These are phyloP conservation scores for Eucalyptus regnans DNA, from an alignment of 345 rosid genomes.

Conservation along the genomic window DNA sequence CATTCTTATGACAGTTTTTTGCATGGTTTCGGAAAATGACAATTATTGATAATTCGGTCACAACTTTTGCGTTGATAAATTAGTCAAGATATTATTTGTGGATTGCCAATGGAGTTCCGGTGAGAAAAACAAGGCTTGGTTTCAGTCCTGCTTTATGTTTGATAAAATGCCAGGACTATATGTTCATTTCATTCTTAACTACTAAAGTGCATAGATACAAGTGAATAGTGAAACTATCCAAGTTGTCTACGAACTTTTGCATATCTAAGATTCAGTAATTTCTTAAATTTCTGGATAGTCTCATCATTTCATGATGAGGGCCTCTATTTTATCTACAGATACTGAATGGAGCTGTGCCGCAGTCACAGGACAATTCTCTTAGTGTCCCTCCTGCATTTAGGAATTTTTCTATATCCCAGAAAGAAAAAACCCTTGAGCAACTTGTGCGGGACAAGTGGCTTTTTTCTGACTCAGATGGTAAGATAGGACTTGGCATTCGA, in stretches of 20 bases:
- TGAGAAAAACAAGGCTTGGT: not conserved
- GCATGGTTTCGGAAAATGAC: not conserved
- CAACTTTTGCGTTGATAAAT: not conserved
- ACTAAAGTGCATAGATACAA: not conserved
- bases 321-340: constrained; percentile 15
- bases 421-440: constrained; percentile 68
- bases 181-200: not conserved
- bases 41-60: not conserved
- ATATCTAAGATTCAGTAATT: not conserved
- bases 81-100: not conserved
- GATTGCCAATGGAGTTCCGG: not conserved
- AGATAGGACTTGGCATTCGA: constrained; percentile 69
- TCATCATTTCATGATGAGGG: not conserved
- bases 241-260: not conserved
- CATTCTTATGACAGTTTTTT: not conserved
- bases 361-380: constrained; percentile 21
- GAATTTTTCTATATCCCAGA: constrained; percentile 74
- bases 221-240: not conserved
- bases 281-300: not conserved
- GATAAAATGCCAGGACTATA: not conserved
- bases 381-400: constrained; percentile 57
- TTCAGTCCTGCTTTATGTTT: not conserved
- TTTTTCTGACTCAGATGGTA: constrained; percentile 37
- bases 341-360: constrained; percentile 19
- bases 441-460: constrained; percentile 79